Evolutionary conservation across 345 rosid species (phyloP), one percentile per base, ranked within the genome.

Genomic region (Gossypium arboreum): DNA sequence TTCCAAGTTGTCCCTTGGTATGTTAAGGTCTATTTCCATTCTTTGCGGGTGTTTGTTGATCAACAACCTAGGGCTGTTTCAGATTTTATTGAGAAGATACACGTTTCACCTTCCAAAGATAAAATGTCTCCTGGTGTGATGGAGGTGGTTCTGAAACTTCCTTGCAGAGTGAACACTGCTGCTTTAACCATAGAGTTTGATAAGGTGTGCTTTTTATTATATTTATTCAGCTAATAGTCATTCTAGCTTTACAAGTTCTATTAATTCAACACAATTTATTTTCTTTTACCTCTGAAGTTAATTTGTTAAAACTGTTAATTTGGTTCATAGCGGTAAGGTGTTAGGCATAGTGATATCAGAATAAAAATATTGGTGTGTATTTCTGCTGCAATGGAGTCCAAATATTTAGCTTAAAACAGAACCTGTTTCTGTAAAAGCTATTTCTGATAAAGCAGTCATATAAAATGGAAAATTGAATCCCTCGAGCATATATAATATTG

Each of bases 1-100:
- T 93, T 95, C 79, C 98, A 95, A 85, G 91, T 93, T 79, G 94
- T 95, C 74, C 99, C 98, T 22, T 95, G 99, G 98, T 91, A 95
- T 83, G 75, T 93, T 48, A 95, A 91, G 83, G 94, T 93, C 34
- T 93, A 93, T 75, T 89, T 76, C 72, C 98, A 93, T 79, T 86
- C 94, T 29, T 83, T 90, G 52, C 87, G 78, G 81, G 80, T 96
- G 56, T 88, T 88, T 81, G 85, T 96, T 76, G 94, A 96, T 85
- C 90, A 85, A 79, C 81, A 86, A 78, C 84, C 76, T 68, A 80
- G 75, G 84, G 78, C 80, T 50, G 81, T 73, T 56, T 76, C 80
- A 74, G 96, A 89, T 74, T 76, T 89, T 76, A 54, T 86, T 9
- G 84, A 92, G 78, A 90, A 90, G 85, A 86, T 96, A 64, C 81